Conservation (phyloP, 176 grass and related monocot genomes). For the Bolboschoenus planiculmis region DNA sequence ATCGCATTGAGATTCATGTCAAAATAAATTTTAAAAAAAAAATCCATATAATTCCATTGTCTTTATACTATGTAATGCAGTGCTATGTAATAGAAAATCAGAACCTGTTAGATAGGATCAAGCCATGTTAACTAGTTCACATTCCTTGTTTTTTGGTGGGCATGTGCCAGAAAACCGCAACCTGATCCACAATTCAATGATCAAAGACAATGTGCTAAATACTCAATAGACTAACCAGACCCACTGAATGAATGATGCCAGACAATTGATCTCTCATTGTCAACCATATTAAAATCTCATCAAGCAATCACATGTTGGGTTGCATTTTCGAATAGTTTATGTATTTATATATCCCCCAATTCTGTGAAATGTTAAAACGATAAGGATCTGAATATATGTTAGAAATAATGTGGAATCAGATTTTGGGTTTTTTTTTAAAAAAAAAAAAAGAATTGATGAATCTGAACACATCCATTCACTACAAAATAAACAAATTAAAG, state of each 20-base stretch:
- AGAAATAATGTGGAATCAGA: too few species aligned
- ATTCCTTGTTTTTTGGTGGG: not conserved
- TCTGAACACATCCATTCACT: not conserved
- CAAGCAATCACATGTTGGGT: not conserved
- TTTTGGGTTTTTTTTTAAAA: too few species aligned
- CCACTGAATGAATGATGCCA: not conserved
- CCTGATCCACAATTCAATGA: not conserved
- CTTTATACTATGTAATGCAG: too few species aligned
- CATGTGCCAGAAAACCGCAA: not conserved
- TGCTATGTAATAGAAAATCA: too few species aligned
- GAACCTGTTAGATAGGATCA: too few species aligned
- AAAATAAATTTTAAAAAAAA: too few species aligned
- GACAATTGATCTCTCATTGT: not conserved
- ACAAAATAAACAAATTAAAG: not conserved
- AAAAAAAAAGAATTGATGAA: not conserved
- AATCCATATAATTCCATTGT: too few species aligned
- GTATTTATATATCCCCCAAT: too few species aligned
- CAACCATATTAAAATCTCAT: not conserved
- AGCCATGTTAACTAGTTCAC: too few species aligned
- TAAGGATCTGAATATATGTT: too few species aligned
- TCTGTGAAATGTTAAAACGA: too few species aligned
- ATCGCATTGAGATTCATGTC: too few species aligned
- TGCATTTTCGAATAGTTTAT: not conserved
- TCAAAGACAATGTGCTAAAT: not conserved
- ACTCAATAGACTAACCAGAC: not conserved